These are phyloP conservation scores for Aspergillus alliaceus DNA, from an alignment of 2,329 filamentous ascomycete species.

Conservation along the genomic window DNA sequence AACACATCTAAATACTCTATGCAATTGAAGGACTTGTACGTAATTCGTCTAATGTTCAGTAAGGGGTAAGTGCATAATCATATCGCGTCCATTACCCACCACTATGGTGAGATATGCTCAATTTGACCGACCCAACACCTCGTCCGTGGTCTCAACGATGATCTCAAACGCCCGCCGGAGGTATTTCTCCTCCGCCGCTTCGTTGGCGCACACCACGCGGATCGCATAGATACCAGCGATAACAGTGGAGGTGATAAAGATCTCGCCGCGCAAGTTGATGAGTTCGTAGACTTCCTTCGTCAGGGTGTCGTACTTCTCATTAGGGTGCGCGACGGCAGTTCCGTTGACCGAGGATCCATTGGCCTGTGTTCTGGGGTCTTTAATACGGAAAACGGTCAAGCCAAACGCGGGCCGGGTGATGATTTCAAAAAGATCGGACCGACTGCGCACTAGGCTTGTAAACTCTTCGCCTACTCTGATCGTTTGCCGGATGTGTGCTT, in stretches of 20 bases:
- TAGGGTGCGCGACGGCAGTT: constrained; percentile 25
- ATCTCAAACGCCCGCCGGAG: constrained; percentile 72
- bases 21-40: background rate
- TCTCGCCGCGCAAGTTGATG: constrained; percentile 71
- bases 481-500: constrained; percentile 69
- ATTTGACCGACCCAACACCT: constrained; percentile 5
- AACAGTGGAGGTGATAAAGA: constrained; percentile 79
- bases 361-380: constrained; percentile 35
- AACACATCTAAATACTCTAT: no score
- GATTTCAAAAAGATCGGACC: constrained; percentile 72
- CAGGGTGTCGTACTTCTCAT: constrained; percentile 61
- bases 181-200: constrained; percentile 69
- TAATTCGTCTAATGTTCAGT: background rate
- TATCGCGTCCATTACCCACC: background rate
- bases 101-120: background rate
- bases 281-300: constrained; percentile 75
- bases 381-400: constrained; percentile 72
- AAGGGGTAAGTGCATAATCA: no score
- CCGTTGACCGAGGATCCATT: constrained; percentile 13
- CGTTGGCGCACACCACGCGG: constrained; percentile 73
- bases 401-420: constrained; percentile 74
- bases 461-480: constrained; percentile 71
- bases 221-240: constrained; percentile 75
- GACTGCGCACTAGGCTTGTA: constrained; percentile 55
- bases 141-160: constrained; percentile 50